phyloP scores from a whole-genome alignment of 331 rosid genomes.

The Ulmus americana region DNA sequence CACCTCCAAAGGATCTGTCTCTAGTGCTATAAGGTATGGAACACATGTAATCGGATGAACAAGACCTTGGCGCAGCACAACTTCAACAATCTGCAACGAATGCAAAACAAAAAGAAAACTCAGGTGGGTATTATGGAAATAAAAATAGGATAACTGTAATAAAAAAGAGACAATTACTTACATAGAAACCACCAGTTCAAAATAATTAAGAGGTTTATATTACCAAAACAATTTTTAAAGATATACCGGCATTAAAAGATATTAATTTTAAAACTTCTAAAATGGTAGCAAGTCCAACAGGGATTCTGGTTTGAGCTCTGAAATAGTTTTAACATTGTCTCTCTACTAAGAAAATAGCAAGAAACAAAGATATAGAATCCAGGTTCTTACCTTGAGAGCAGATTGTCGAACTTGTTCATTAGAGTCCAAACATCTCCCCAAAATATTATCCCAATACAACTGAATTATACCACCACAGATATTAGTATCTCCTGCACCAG shows the following conservation, averaged over 20 bases:
- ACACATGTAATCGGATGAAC: constrained; percentile 98
- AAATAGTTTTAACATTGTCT: background rate
- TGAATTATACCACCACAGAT: constrained; percentile 97
- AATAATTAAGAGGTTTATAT: background rate
- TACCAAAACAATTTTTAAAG: background rate
- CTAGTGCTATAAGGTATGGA: constrained; percentile 91
- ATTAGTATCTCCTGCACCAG: constrained; percentile 98
- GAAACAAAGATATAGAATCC: constrained; percentile 18
- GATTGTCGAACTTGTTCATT: constrained; percentile 75
- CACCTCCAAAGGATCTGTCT: constrained; percentile 82
- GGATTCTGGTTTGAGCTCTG: constrained; percentile 6
- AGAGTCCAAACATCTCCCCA: constrained; percentile 75
- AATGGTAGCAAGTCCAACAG: background rate
- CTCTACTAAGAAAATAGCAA: background rate
- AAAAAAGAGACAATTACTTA: background rate
- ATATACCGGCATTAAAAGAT: background rate
- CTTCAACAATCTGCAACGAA: constrained; percentile 76
- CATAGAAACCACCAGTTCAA: no score
- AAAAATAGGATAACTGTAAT: background rate
- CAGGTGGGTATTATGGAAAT: background rate
- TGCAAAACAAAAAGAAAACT: constrained; percentile 1
- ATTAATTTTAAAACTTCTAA: background rate
- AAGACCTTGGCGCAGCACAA: constrained; percentile 97
- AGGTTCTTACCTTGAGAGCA: constrained; percentile 68
- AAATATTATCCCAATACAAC: constrained; percentile 77